Conservation (phyloP, 2,329 filamentous ascomycete genomes). For the Stemphylium beticola region DNA sequence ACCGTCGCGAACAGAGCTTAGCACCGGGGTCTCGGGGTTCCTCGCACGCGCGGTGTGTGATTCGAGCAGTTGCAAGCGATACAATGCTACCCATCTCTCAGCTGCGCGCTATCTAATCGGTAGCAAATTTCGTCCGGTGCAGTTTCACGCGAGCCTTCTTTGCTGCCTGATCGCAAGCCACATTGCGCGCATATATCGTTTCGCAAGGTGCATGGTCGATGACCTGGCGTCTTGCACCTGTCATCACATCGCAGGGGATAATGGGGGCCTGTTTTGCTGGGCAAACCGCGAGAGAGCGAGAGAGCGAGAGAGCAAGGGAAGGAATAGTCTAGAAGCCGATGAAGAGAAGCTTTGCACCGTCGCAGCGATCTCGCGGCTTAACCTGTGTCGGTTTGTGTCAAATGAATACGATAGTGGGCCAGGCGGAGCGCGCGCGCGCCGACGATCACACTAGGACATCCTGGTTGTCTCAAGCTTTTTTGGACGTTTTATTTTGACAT, state of each 20-base stretch:
- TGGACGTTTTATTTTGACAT: background rate
- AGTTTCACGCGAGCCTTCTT: background rate
- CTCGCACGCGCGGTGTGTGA: background rate
- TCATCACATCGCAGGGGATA: constrained; percentile 1
- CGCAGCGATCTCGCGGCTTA: constrained; percentile 5
- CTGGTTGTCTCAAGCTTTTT: background rate
- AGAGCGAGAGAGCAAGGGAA: background rate
- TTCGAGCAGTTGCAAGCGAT: background rate
- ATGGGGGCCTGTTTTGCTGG: background rate
- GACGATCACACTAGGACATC: background rate
- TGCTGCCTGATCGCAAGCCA: constrained; percentile 14
- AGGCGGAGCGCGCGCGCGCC: background rate
- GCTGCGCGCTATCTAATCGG: background rate
- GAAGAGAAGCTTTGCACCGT: background rate
- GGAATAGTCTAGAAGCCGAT: background rate
- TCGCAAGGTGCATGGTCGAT: constrained; percentile 4
- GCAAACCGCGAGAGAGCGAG: background rate
- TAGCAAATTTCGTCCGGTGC: background rate
- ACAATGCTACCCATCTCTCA: background rate
- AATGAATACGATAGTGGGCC: background rate
- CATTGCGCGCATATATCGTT: background rate
- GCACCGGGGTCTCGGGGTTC: background rate
- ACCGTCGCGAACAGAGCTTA: constrained; percentile 4
- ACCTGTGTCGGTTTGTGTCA: constrained; percentile 1
- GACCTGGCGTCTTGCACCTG: constrained; percentile 4